Base-by-base conservation (phyloP, 176 grass and related monocot species). In the Avena eriantha region DNA sequence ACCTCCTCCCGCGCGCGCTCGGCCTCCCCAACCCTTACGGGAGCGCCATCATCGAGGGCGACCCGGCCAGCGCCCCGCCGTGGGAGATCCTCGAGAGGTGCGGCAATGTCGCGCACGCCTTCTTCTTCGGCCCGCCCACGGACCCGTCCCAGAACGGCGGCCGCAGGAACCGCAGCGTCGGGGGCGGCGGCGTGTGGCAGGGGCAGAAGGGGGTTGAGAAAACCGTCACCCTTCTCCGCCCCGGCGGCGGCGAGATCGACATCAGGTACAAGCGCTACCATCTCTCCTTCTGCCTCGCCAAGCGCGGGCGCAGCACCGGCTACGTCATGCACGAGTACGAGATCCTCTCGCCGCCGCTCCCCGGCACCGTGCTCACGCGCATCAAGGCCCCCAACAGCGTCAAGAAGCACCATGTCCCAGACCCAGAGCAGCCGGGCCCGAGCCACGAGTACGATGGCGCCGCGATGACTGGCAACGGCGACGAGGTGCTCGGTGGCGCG, bases 271-370 rank as follows among this genome's bases (percentile, higher is more conserved):
- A 15, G 69, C 35, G 23, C 2, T 45, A 54, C 23, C 0, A 57
- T 18, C 59, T 87, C n/a, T 56, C 71, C 12, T 87, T 36, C 76
- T 45, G 21, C 53, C 14, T 6, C 14, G 15, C 1, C 7, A 85
- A 2, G 1, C 2, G 2, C 2, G 0, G 0, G 2, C 1, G 9
- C 49, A n/a, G 18, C 24, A 70, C 13, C 50, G 60, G 73, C 34
- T 83, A 65, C 63, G 73, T 88, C 12, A 88, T 88, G 86, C 49
- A 77, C 74, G 74, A 77, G 74, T 77, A 35, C 74, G 49, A 55
- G 74, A 77, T 78, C 33, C 17, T 34, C 0, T 58, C 29, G 76
- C 76, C 76, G 76, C 10, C 4, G n/a, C 84, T 79, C 50, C 23
- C 79, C 7, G 2, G 8, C 70, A 31, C 23, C 47, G 58, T 87